Base-by-base conservation (phyloP, 495 filamentous ascomycete genomes). In the Aspergillus biplanus region DNA sequence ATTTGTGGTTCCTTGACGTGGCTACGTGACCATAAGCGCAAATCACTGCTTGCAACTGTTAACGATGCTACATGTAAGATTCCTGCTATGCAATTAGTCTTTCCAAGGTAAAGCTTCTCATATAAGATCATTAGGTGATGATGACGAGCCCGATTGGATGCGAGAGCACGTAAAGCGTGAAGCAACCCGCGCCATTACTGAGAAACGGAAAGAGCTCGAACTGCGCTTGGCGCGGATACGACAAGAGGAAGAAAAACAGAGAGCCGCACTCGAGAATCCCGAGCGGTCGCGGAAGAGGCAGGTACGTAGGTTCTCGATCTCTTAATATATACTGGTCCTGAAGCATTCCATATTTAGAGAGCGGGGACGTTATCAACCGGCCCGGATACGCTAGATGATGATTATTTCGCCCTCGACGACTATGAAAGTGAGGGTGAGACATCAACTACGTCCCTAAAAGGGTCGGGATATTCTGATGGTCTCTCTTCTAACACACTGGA, bases 1-100 rank as follows among this genome's bases (percentile, higher is more conserved):
- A 97, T 99, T 65, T 99, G 95, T 77, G 89, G 88, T 56, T 87
- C 95, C 37, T 76, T 99, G 65, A 97, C 95, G 1, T 99, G 95
- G 96, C 81, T 98, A 8, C 90, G 95, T 50, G 87, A 92, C 65
- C 86, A 92, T 75, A 94, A 97, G 75, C 84, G 86, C 37, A 82
- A 82, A 61, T 76, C 65, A 0, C 87, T 93, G 61, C 85, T 91
- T 53, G 80, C 87, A 56, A 64, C 74, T 5, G 59, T 81, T 12
- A 69, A 76, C 31, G 59, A 74, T 34, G 64, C 75, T 62, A 65
- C 67, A 62, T 67, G 78, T 80, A 65, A 66, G 72, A 60, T 8
- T 27, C 53, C 46, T 13, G 6, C 2, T 27, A 27, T 27, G 21
- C 1, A 62, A n/a, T 57, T 50, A 7, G 15, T 32, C 27, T 59